Base-by-base conservation (phyloP, 805 yeast genomes). In the Nakazawaea anatomiae region DNA sequence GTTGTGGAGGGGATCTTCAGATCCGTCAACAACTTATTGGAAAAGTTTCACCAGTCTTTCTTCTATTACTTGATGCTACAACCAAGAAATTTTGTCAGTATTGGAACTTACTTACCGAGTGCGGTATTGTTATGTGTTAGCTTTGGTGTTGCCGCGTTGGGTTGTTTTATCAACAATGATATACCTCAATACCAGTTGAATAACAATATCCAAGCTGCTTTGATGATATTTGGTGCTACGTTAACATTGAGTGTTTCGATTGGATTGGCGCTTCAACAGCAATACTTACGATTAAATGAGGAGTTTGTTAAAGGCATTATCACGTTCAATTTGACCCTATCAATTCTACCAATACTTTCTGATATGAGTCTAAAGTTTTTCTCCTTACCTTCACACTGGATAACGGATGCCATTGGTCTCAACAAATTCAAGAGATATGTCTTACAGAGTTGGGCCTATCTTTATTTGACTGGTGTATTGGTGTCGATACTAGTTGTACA, bases 31-130 rank as follows among this genome's bases (percentile, higher is more conserved):
- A 94, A 94, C 64, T 74, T 94, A 57, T 72, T 92, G 39, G 99
- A 94, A 65, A 95, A 92, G 64, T 92, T 92, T 68, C 99, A 94
- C 67, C 99, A 94, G 68, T 89, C 97, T 1, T 94, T 90, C 61
- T 94, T 94, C 73, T 94, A 91, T 63, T 94, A 92, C 69, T 74
- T 92, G 57, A 65, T 94, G 68, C 67, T 94, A 46, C 79, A 89
- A 0, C 95, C 97, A 28, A 71, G 76, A 51, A 66, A 77, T 52
- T 94, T 94, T 70, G 96, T 94, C 14, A 89, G 97, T 5, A 91
- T 94, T 55, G 97, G 96, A 4, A 89, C 95, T 18, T 94, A 92
- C 63, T 70, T 94, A 47, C 98, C 98, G 1, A 74, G 92, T 3
- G 96, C 95, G 0, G 83, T 85, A 45, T 69, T 87, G 6, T 67